Evolutionary conservation across 2,329 filamentous ascomycete species (phyloP).

Genomic region (Fusarium verticillioides): DNA sequence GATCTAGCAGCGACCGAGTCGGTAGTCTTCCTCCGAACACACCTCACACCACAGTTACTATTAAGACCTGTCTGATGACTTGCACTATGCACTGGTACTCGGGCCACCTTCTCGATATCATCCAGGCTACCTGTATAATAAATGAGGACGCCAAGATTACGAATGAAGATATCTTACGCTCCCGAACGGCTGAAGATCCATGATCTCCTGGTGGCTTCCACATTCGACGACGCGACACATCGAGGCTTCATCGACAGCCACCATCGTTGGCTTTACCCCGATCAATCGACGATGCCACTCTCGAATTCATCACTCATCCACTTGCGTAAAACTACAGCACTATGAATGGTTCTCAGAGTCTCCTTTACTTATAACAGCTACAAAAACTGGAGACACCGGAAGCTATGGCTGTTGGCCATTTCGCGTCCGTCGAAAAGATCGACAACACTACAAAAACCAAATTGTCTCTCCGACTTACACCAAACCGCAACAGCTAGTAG

Average conservation of each 20-base stretch:
- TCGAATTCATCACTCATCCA: background rate
- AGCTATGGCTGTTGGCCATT: background rate
- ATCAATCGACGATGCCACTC: background rate
- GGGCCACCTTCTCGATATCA: no score
- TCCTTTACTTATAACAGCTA: no score
- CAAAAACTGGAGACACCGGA: background rate
- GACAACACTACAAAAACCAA: no score
- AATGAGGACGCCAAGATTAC: background rate
- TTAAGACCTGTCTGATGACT: background rate
- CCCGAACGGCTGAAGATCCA: background rate
- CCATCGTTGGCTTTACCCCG: no score
- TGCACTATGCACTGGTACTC: background rate
- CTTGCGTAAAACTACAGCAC: background rate
- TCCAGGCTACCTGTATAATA: no score
- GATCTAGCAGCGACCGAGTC: background rate
- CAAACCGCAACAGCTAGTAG: background rate
- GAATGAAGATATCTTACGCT: background rate
- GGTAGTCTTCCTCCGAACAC: background rate
- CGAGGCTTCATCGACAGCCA: no score
- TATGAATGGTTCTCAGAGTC: no score
- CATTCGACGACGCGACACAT: background rate
- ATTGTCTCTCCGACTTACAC: background rate
- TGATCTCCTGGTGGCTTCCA: background rate
- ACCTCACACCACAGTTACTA: background rate
- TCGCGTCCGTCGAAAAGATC: no score